Base-by-base conservation (phyloP, 1,284 basidiomycete genomes). In the Ustilago shanxiensis region DNA sequence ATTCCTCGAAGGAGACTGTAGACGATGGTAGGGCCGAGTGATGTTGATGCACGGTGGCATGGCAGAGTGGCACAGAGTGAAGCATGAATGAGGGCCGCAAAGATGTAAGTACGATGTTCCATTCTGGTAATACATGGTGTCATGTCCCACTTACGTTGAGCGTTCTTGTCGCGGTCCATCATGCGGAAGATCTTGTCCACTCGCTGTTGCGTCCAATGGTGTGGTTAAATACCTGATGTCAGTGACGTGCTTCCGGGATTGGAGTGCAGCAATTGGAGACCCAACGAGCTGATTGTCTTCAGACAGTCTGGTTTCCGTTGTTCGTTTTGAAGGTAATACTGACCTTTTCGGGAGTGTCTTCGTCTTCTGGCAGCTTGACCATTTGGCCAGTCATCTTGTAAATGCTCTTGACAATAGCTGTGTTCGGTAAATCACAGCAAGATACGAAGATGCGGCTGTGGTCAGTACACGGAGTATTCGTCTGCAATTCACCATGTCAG, bases 271-370 rank as follows among this genome's bases (percentile, higher is more conserved):
- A 26, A 5, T 41, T 26, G 8, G 6, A 39, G 37, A 8, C 20
- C 14, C n/a, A n/a, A n/a, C n/a, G n/a, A n/a, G 31, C 52, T 37
- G 7, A 7, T 39, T 33, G 26, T 16, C 20, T 8, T 6, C 13
- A 14, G 14, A 3, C 14, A 14, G 9, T 5, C 4, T 11, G 28
- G 47, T 16, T 28, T 6, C n/a, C 5, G 16, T 28, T 2, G 47
- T 3, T 22, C 10, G 3, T n/a, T 11, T 22, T 20, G 13, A 11
- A 7, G 26, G 26, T n/a, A 9, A 10, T 20, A 56, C 87, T 54
- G 77, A 92, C 95, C 92, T 99, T 99, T 88, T 98, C 95, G 1
- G 97, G 97, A 20, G 97, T 99, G 88, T 99, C 95, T 88, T 99
- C 97, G 86, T 99, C 97, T 55, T 92, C 89, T 18, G 97, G 96